Base-by-base conservation (phyloP, 352 stramenopile species). In the Pythium apleroticum region DNA sequence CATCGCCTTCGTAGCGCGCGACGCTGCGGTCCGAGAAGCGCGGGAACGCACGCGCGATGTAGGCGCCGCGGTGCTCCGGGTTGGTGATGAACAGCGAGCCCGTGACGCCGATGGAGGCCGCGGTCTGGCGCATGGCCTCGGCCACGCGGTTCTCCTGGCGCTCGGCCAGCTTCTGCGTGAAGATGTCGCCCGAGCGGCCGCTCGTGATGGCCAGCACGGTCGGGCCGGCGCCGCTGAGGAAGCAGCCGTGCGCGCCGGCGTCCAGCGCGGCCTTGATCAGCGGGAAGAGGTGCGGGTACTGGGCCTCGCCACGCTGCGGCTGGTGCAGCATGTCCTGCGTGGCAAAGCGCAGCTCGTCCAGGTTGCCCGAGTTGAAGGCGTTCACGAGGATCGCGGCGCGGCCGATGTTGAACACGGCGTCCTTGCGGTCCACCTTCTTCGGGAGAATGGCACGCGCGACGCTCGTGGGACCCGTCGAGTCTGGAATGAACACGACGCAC, bases 401-500 rank as follows among this genome's bases (percentile, higher is more conserved):
- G 12, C 96, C 94, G 72, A 96, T 97, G 81, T 99, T 99, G 74
- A 98, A 99, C 54, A 98, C 93, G 22, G 97, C 97, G 69, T 99
- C 96, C 70, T 93, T 86, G 61, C 97, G 88, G 41, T 89, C 77
- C 39, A 95, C 75, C 65, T 92, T 92, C 28, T 84, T 74, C 20
- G 89, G 84, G 20, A 99, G 80, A 41, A 99, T 98, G 35, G 89
- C 89, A n/a, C 93, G 83, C 24, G 90, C 89, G 50, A 96, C 91
- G 60, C 79, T 96, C 41, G 93, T 98, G 69, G 98, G 98, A 25
- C 97, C 97, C 24, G 98, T 98, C 65, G 98, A 94, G 71, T 99
- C 91, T 0, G 97, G 97, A 72, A 99, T 99, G 74, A 99, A 99
- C 66, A 99, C 91, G 54, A 99, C 96, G 72, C 97, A 96, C 84